A percentile compares a stretch with the other conserved stretches of the same genome.
Evolutionary conservation across 2,329 filamentous ascomycete species (phyloP).

Genomic region (Trichophaea hybrida): DNA sequence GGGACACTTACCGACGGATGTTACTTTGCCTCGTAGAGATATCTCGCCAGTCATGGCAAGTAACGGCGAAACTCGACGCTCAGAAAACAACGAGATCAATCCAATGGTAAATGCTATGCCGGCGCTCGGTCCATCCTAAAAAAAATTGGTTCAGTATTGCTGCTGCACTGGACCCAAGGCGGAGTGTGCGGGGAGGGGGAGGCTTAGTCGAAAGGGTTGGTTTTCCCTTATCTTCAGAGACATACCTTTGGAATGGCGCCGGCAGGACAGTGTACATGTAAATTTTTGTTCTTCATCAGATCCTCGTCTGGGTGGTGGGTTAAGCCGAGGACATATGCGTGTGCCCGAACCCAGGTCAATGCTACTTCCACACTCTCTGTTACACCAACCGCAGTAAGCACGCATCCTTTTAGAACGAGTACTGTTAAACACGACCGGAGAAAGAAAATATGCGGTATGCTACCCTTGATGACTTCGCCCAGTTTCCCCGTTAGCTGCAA

Average conservation of each 20-base stretch:
- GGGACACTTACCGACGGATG: constrained; percentile 54
- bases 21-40: constrained; percentile 65
- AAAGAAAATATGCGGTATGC: background rate
- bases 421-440: constrained; percentile 4
- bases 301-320: constrained; percentile 69
- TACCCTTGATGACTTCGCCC: constrained; percentile 73
- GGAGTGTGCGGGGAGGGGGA: constrained; percentile 22
- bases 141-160: constrained; percentile 15
- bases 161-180: background rate
- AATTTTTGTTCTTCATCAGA: constrained; percentile 86
- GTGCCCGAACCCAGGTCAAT: constrained; percentile 90
- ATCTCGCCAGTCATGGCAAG: constrained; percentile 85
- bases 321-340: constrained; percentile 79
- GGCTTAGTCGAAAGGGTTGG: constrained; percentile 6
- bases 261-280: constrained; percentile 91
- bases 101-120: constrained; percentile 90
- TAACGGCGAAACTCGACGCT: constrained; percentile 71
- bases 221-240: background rate
- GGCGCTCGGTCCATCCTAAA: constrained; percentile 44
- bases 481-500: constrained; percentile 94
- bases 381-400: constrained; percentile 1
- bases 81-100: constrained; percentile 76
- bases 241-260: constrained; percentile 90
- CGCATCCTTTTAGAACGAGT: constrained; percentile 7
- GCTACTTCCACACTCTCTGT: constrained; percentile 85